Evolutionary conservation across 805 yeast genomes (phyloP).

Genomic region (Zygoascus bituminiphila): DNA sequence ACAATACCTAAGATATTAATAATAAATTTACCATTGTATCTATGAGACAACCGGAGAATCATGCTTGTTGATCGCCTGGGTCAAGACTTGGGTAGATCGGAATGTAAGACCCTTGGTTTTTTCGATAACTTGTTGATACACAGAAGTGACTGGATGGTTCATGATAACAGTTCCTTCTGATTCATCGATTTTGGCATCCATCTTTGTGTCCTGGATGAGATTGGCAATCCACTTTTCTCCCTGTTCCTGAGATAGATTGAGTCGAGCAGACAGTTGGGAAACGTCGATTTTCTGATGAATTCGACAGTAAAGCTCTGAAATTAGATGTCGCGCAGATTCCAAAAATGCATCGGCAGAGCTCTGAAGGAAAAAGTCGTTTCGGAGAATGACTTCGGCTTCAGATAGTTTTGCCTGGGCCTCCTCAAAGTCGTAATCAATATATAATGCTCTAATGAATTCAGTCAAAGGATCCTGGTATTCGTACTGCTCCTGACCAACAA

Average conservation of each 20-base stretch:
- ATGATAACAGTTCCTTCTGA: slow-evolving; percentile 44
- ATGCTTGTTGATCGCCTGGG: slow-evolving; percentile 28
- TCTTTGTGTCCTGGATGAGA: slow-evolving; percentile 41
- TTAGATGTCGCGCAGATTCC: slow-evolving; percentile 41
- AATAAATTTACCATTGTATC: background rate
- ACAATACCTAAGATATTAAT: background rate
- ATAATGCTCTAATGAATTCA: slow-evolving; percentile 45
- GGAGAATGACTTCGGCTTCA: slow-evolving; percentile 40
- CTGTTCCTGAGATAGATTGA: slow-evolving; percentile 39
- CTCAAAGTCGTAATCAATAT: slow-evolving; percentile 51
- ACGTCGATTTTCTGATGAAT: slow-evolving; percentile 45
- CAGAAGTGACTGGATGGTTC: slow-evolving; percentile 46
- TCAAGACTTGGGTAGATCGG: slow-evolving; percentile 49
- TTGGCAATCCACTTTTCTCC: slow-evolving; percentile 46
- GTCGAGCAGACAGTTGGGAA: slow-evolving; percentile 35
- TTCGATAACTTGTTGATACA: slow-evolving; percentile 61
- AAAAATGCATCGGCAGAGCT: slow-evolving; percentile 35
- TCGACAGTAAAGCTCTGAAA: slow-evolving; percentile 46
- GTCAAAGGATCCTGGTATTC: slow-evolving; percentile 62
- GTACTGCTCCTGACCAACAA: slow-evolving; percentile 52
- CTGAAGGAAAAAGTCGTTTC: slow-evolving; percentile 50
- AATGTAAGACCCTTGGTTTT: slow-evolving; percentile 58
- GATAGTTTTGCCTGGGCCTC: slow-evolving; percentile 41
- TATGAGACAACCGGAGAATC: slow-evolving; percentile 11
- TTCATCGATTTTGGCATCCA: slow-evolving; percentile 48